Base-by-base conservation (phyloP, 2,329 filamentous ascomycete species). In the Fonsecaea pedrosoi region DNA sequence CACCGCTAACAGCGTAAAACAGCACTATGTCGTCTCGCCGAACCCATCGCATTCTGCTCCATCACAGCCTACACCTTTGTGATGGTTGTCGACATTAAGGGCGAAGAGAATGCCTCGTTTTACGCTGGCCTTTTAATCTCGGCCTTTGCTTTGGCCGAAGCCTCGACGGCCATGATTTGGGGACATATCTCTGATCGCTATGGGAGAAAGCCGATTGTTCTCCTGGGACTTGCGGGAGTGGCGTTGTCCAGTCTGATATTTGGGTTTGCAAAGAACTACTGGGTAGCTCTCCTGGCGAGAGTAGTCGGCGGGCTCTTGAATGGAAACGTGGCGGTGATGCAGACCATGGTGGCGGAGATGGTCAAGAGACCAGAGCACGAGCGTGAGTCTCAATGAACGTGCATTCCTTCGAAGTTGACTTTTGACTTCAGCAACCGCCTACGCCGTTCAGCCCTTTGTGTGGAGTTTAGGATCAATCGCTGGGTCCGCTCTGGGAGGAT, bases 321-420 rank as follows among this genome's bases (percentile, higher is more conserved):
- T 74, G 90, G 89, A 1, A 92, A 92, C 74, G 85, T 91, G 1
- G 89, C 89, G 0, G 89, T 92, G 4, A 89, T 92, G 87, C 81
- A 89, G 68, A 91, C 89, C 6, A 89, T 91, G 85, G 89, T 91
- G 54, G 85, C 86, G 1, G 90, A 92, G 76, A 89, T 90, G 50
- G 86, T 92, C 35, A 82, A 84, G 60, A 89, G 91, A 77, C 80
- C 80, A 0, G 78, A 80, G 54, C 79, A 82, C 64, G 80, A 82
- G 64, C 80, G 77, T 77, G 69, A 60, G 75, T 68, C 55, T 35
- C 30, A 53, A 2, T 21, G 18, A 25, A n/a, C 2, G 37, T 58
- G 12, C 8, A 21, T n/a, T 2, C 4, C 35, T 21, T 8, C 3
- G 32, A 25, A n/a, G 40, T 58, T 68, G 15, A 65, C 21, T 35